A percentile compares a stretch with the other conserved stretches of the same genome.
These are phyloP conservation scores for Acidiella bohemica DNA, from an alignment of 495 filamentous ascomycete genomes.

Conservation along the genomic window DNA sequence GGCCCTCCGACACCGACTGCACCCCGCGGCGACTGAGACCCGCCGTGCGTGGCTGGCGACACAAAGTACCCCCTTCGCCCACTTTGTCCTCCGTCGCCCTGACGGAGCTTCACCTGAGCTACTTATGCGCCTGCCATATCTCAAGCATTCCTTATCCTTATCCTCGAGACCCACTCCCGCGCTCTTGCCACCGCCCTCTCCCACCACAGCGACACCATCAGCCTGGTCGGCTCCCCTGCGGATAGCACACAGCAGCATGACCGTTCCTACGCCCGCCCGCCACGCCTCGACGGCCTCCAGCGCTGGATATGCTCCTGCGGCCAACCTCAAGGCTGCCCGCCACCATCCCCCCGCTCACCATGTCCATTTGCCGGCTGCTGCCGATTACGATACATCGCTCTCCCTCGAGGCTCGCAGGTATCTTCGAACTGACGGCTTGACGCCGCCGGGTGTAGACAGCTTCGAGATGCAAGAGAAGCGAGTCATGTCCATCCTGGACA, in stretches of 20 bases:
- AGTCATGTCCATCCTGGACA: constrained; percentile 62
- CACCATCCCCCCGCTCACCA: constrained; percentile 5
- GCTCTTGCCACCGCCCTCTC: neutral
- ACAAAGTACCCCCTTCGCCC: too few relatives aligned
- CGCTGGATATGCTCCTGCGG: constrained; percentile 12
- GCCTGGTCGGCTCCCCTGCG: constrained; percentile 7
- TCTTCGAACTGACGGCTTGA: constrained; percentile 57
- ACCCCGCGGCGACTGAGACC: too few relatives aligned
- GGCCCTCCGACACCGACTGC: too few relatives aligned
- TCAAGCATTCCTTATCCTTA: too few relatives aligned
- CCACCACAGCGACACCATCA: neutral
- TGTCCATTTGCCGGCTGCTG: constrained; percentile 11
- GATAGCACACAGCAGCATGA: neutral
- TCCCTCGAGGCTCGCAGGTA: constrained; percentile 51
- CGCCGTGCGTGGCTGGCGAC: too few relatives aligned
- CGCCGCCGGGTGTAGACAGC: constrained; percentile 55
- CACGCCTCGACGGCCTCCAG: constrained; percentile 1
- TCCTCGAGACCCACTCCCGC: too few relatives aligned
- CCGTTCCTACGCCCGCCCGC: constrained; percentile 9
- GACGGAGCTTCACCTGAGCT: too few relatives aligned
- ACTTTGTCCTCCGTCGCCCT: too few relatives aligned
- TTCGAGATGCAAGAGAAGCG: constrained; percentile 55
- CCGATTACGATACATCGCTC: constrained; percentile 47
- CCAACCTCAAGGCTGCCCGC: constrained; percentile 22
- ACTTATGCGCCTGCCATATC: too few relatives aligned